A percentile compares a stretch with the other conserved stretches of the same genome.
These are phyloP conservation scores for Phytophthora capsici DNA, from an alignment of 352 stramenopile species.

Conservation along the genomic window DNA sequence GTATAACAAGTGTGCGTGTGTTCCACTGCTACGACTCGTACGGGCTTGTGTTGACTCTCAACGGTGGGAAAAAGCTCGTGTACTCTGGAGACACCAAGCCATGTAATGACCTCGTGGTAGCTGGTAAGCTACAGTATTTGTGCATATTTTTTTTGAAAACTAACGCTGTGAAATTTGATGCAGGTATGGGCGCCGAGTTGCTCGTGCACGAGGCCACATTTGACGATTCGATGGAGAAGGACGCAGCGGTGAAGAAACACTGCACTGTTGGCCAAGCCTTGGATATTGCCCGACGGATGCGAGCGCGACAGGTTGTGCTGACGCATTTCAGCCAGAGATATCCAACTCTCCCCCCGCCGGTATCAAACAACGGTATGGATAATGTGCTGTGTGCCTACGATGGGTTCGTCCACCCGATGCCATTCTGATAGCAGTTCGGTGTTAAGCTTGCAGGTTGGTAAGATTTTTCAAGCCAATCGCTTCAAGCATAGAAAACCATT, in stretches of 20 bases:
- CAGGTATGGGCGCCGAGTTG: slow-evolving; percentile 66
- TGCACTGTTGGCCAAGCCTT: slow-evolving; percentile 94
- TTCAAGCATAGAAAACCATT: background rate
- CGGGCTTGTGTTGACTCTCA: slow-evolving; percentile 68
- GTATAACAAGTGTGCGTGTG: slow-evolving; percentile 70
- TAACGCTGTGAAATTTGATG: background rate
- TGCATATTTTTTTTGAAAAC: too few relatives aligned
- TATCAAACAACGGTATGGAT: slow-evolving; percentile 7
- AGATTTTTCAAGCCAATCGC: too few relatives aligned
- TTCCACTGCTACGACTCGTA: slow-evolving; percentile 86
- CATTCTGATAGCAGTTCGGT: too few relatives aligned
- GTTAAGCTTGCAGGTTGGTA: too few relatives aligned
- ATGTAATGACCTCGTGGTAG: slow-evolving; percentile 68
- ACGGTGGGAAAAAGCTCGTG: slow-evolving; percentile 62
- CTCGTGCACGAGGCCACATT: slow-evolving; percentile 98
- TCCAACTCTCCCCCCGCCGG: slow-evolving; percentile 54
- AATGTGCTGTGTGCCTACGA: slow-evolving; percentile 47
- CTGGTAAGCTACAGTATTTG: slow-evolving; percentile 27
- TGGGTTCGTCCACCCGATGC: slow-evolving; percentile 42
- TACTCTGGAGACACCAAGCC: slow-evolving; percentile 96
- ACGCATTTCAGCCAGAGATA: slow-evolving; percentile 96
- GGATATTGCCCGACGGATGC: slow-evolving; percentile 68
- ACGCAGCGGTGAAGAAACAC: slow-evolving; percentile 94
- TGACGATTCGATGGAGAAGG: slow-evolving; percentile 94
- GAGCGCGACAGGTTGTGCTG: slow-evolving; percentile 90